Evolutionary conservation across 331 rosid species (phyloP), one percentile per base, ranked within the genome.

Genomic region (Spiraea crenata): DNA sequence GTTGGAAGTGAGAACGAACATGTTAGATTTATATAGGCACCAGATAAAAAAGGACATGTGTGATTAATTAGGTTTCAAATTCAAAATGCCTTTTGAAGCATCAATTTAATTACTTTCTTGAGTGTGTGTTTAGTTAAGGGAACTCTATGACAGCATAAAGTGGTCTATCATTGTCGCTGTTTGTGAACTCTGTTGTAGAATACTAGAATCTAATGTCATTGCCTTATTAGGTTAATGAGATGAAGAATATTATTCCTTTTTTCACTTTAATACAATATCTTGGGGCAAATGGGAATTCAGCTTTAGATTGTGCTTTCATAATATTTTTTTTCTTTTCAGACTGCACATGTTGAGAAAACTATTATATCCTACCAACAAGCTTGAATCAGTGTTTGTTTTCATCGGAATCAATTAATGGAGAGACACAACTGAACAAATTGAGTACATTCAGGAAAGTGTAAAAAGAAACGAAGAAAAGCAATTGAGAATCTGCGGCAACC

Each of bases 271-370:
- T 71, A 82, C 15, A 34, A 65, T 86, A 86, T 86, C 87, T 80
- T 80, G 78, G 61, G 37, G 59, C 82, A 74, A 85, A 86, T 82
- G 69, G 78, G 89, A 86, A 83, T 86, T 79, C 88, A 61, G 50
- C 88, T 82, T 86, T 92, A 69, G 17, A 41, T 73, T 73, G 82
- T 79, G 86, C 85, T 72, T 67, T 47, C 31, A 25, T 2, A 15
- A 37, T 35, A 58, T 3, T 48, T 49, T 64, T 69, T 39, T 76
- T 25, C 2, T 25, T 25, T 25, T 25, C 31, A 25, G 52, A 75
- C 71, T 54, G 79, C 80, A 78, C 77, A 58, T 68, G 45, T 45
- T 77, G 20, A 59, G 3, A 73, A 72, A 31, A 44, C 58, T 59
- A 71, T 60, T 44, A 58, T 59, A 71, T 60, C 70, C 57, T 62